These are phyloP conservation scores for Biancaea sappan DNA, from an alignment of 306 rosid genomes.

Conservation along the genomic window DNA sequence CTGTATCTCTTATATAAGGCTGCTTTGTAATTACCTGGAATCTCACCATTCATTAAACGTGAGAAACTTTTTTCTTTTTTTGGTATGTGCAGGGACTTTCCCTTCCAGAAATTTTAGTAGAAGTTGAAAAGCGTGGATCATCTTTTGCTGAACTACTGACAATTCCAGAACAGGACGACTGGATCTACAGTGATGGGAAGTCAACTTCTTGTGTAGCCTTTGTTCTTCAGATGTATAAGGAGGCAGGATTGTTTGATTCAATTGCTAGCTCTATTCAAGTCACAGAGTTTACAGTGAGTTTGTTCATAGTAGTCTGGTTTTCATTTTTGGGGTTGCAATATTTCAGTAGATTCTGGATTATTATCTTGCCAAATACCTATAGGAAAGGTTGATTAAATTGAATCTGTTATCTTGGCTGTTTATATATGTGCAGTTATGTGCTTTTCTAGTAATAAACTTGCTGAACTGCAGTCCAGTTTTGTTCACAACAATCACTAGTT, in stretches of 20 bases:
- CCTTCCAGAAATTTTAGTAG: conserved; percentile 83
- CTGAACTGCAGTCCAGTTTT: neutral
- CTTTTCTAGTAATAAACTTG: neutral
- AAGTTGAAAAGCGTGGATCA: conserved; percentile 78
- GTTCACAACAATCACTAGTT: neutral
- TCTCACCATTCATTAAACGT: conserved; percentile 20
- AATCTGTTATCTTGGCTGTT: neutral
- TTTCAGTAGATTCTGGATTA: neutral
- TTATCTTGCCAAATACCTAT: neutral
- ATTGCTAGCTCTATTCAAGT: conserved; percentile 84
- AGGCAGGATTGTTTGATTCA: conserved; percentile 88
- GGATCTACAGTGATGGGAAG: conserved; percentile 87
- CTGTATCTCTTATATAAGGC: conserved; percentile 2
- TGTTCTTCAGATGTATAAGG: conserved; percentile 93
- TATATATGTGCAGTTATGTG: neutral
- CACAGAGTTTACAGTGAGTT: conserved; percentile 94
- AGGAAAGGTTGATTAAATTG: neutral
- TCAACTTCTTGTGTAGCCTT: conserved; percentile 94
- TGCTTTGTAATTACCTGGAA: conserved; percentile 18
- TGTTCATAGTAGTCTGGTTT: conserved; percentile 26
- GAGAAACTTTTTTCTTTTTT: conserved; percentile 32
- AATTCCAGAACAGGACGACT: conserved; percentile 89
- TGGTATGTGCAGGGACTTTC: conserved; percentile 67
- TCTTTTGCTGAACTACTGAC: conserved; percentile 86
- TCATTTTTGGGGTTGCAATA: conserved; percentile 18